Percentiles rank a stretch among this genome's conserved stretches.
These are phyloP conservation scores for Monosporascus sp. DNA, from an alignment of 2,329 filamentous ascomycete species.

Conservation along the genomic window DNA sequence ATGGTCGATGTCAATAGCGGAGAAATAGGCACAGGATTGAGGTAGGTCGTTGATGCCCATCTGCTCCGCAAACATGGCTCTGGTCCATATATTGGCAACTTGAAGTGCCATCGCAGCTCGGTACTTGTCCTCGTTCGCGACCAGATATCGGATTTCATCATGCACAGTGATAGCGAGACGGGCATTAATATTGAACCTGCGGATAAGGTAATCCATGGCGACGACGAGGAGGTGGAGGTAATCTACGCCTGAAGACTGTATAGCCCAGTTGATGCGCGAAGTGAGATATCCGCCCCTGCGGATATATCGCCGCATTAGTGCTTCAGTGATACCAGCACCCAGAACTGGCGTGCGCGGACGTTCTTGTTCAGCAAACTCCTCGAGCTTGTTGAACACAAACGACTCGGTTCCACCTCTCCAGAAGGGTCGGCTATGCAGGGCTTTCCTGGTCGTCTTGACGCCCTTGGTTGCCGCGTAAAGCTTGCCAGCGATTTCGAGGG, in stretches of 20 bases:
- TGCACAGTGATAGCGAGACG: conserved; percentile 92
- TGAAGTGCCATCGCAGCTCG: conserved; percentile 88
- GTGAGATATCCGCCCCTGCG: conserved; percentile 90
- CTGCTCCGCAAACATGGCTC: conserved; percentile 95
- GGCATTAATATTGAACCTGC: conserved; percentile 78
- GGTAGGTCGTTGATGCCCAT: conserved; percentile 94
- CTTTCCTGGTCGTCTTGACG: conserved; percentile 70
- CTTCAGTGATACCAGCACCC: conserved; percentile 93
- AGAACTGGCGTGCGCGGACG: conserved; percentile 84
- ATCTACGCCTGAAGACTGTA: conserved; percentile 94
- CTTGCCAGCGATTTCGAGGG: conserved; percentile 66
- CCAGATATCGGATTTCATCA: conserved; percentile 93
- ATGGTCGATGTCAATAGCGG: conserved; percentile 88
- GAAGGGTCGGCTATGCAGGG: conserved; percentile 69
- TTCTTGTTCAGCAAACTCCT: conserved; percentile 96
- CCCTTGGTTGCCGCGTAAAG: conserved; percentile 91
- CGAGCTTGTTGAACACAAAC: conserved; percentile 96
- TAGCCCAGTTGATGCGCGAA: conserved; percentile 97
- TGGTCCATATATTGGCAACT: conserved; percentile 91
- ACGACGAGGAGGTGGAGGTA: conserved; percentile 93
- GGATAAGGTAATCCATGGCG: conserved; percentile 86
- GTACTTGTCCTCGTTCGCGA: conserved; percentile 80
- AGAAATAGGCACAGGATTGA: conserved; percentile 92
- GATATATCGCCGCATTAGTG: conserved; percentile 81
- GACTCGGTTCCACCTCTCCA: conserved; percentile 97